These are phyloP conservation scores for Avena atlantica DNA, from an alignment of 176 grass and related monocot genomes.

Conservation along the genomic window DNA sequence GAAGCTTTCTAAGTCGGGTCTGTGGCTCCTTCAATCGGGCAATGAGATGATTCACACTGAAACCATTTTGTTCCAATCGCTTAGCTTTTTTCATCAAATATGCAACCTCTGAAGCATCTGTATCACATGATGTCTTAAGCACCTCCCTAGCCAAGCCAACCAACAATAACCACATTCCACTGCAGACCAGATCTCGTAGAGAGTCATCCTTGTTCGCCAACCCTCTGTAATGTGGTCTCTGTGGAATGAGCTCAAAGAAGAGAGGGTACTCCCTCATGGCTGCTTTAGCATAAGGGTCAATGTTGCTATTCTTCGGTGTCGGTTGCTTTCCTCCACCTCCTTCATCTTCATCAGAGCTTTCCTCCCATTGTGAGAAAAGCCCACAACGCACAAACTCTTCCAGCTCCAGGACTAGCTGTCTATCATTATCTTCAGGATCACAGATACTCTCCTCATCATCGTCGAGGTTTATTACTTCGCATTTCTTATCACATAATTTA, in stretches of 20 bases:
- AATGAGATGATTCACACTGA: conserved; percentile 62
- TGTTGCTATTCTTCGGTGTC: not conserved
- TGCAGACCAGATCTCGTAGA: conserved; percentile 50
- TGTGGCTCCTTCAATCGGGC: conserved; percentile 70
- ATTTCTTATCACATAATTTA: conserved; percentile 28
- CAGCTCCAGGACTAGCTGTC: conserved; percentile 58
- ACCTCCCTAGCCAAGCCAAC: conserved; percentile 53
- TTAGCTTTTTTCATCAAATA: conserved; percentile 49
- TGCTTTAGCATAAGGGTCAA: conserved; percentile 56
- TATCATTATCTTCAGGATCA: conserved; percentile 41
- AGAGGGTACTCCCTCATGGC: conserved; percentile 58
- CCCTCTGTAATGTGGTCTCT: conserved; percentile 71
- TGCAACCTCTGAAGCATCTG: conserved; percentile 44
- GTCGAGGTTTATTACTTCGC: conserved; percentile 52
- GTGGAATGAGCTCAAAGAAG: conserved; percentile 68
- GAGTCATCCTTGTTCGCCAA: conserved; percentile 33
- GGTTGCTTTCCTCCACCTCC: conserved; percentile 27
- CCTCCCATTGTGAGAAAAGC: conserved; percentile 56
- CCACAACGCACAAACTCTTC: conserved; percentile 61
- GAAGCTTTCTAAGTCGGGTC: conserved; percentile 47
- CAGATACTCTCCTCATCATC: conserved; percentile 33
- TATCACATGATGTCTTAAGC: conserved; percentile 60
- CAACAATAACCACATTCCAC: conserved; percentile 60
- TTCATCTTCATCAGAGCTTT: conserved; percentile 57
- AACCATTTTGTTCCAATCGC: conserved; percentile 53